phyloP scores from a whole-genome alignment of 2,329 filamentous ascomycete species.

The Xylariomycetidae sp. region DNA sequence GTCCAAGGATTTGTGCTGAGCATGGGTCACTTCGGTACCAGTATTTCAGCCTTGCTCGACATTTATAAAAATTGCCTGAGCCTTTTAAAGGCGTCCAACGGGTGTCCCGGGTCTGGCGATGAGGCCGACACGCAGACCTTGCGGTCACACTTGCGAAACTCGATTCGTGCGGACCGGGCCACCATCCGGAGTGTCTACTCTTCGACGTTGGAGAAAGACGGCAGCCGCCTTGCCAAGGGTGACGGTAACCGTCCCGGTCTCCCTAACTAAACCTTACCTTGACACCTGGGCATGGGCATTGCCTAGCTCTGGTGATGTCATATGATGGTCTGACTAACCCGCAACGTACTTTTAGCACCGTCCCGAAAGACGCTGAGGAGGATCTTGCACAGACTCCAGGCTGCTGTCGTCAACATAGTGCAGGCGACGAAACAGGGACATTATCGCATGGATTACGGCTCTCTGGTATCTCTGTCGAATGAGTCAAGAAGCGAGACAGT shows the following conservation, averaged over 20 bases:
- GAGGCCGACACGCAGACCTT: conserved; percentile 11
- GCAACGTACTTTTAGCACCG: conserved; percentile 29
- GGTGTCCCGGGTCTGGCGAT: no score
- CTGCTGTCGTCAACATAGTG: conserved; percentile 36
- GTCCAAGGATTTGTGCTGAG: conserved; percentile 6
- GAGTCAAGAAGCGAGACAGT: conserved; percentile 44
- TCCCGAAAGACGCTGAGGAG: conserved; percentile 35
- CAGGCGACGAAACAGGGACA: conserved; percentile 28
- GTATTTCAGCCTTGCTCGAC: conserved; percentile 40
- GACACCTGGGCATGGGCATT: not conserved
- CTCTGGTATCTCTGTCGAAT: conserved; percentile 42
- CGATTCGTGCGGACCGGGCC: conserved; percentile 35
- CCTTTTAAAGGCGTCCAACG: conserved; percentile 33
- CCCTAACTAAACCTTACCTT: conserved; percentile 2
- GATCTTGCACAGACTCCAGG: conserved; percentile 38
- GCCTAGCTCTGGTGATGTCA: not conserved
- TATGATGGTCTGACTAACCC: no score
- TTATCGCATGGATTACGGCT: conserved; percentile 44
- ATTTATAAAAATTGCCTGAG: conserved; percentile 43
- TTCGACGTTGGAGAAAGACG: conserved; percentile 34
- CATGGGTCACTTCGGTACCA: conserved; percentile 38
- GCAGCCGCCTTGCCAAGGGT: conserved; percentile 39
- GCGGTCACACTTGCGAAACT: conserved; percentile 28
- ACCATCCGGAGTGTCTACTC: conserved; percentile 40
- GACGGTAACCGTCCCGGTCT: no score